A percentile compares a stretch with the other conserved stretches of the same genome.
phyloP scores from a whole-genome alignment of 768 basidiomycete genomes.

The Termitomyces sp. region DNA sequence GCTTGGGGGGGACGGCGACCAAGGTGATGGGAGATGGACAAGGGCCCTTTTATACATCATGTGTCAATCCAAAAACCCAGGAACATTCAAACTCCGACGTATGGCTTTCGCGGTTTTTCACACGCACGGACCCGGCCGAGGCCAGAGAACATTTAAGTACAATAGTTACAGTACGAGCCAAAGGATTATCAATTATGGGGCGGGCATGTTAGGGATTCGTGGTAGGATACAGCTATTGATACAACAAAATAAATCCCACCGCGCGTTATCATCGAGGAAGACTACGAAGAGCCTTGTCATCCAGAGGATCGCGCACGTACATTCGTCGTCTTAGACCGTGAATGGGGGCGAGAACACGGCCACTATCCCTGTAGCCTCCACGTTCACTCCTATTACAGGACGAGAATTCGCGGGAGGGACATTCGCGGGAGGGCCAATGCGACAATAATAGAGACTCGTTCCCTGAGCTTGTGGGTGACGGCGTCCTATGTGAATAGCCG shows the following conservation, averaged over 20 bases:
- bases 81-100: slow-evolving; percentile 44
- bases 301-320: slow-evolving; percentile 56
- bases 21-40: slow-evolving; percentile 38
- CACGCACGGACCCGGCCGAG: slow-evolving; percentile 49
- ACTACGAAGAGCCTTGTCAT: slow-evolving; percentile 58
- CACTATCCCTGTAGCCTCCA: slow-evolving; percentile 21
- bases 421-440: too few species aligned
- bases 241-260: not conserved
- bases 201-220: not conserved
- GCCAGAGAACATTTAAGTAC: too few species aligned
- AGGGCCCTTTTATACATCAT: slow-evolving; percentile 50
- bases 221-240: not conserved
- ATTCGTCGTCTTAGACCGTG: slow-evolving; percentile 48
- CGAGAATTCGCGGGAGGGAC: slow-evolving; percentile 10
- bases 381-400: slow-evolving; percentile 8
- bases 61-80: slow-evolving; percentile 36
- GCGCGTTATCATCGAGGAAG: slow-evolving; percentile 23
- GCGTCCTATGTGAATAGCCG: not conserved
- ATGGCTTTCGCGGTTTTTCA: slow-evolving; percentile 22
- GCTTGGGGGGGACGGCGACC: slow-evolving; percentile 34
- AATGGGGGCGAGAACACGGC: slow-evolving; percentile 61
- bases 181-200: slow-evolving; percentile 5
- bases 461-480: not conserved
- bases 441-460: not conserved
- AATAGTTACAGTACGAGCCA: too few species aligned